Conservation (phyloP, 2,329 filamentous ascomycete species). For the Pseudonectria buxi region DNA sequence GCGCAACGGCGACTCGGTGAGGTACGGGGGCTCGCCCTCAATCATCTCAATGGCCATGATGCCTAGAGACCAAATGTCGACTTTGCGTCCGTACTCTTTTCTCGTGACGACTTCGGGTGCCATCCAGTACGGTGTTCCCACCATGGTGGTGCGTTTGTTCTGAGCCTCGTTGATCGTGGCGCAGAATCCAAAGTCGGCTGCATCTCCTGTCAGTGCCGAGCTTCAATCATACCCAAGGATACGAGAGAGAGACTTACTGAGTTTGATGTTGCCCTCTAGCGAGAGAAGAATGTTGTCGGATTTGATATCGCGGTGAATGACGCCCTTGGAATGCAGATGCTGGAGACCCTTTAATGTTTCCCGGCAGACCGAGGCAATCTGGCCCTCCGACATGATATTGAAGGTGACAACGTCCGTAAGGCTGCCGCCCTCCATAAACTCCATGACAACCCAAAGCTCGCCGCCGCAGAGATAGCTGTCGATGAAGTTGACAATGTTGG, state of each 20-base stretch:
- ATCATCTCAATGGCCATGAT: constrained; percentile 99
- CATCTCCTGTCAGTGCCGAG: constrained; percentile 24
- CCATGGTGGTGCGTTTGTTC: constrained; percentile 98
- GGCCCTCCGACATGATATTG: constrained; percentile 97
- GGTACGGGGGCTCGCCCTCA: constrained; percentile 92
- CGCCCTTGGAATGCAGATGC: constrained; percentile 93
- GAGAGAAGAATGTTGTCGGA: constrained; percentile 96
- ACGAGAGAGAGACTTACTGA: constrained; percentile 57
- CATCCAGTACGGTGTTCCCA: constrained; percentile 99
- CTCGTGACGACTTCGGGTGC: constrained; percentile 94
- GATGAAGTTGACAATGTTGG: constrained; percentile 99
- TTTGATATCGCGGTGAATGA: constrained; percentile 98
- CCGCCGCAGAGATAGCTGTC: constrained; percentile 88
- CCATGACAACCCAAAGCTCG: constrained; percentile 98
- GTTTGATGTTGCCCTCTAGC: constrained; percentile 91
- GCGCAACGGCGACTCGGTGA: constrained; percentile 88
- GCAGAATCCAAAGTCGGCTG: constrained; percentile 97
- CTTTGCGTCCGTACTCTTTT: constrained; percentile 96
- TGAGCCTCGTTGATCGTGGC: constrained; percentile 96
- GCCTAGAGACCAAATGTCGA: constrained; percentile 96
- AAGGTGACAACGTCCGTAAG: constrained; percentile 97
- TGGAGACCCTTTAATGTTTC: constrained; percentile 90
- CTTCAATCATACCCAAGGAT: not conserved
- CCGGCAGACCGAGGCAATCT: constrained; percentile 91
- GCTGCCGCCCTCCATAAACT: constrained; percentile 98